Evolutionary conservation across 1,284 basidiomycete species (phyloP).

Genomic region (Rugiboletus extremiorientalis): DNA sequence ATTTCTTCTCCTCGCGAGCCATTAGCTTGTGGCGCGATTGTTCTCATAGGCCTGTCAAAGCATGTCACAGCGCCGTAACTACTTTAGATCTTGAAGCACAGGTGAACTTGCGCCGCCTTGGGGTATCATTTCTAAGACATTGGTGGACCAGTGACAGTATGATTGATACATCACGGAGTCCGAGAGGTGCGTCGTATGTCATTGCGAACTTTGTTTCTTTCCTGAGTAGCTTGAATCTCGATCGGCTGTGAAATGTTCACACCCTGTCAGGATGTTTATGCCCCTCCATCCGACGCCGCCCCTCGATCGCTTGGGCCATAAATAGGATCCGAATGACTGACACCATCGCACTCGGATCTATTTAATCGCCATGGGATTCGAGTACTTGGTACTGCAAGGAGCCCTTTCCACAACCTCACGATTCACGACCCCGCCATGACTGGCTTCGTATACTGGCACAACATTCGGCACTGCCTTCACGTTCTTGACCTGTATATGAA

Average conservation of each 20-base stretch:
- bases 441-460: constrained; percentile 11
- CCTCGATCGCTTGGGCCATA: constrained; percentile 10
- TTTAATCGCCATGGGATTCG: constrained; percentile 16
- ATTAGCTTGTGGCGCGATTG: too few relatives aligned
- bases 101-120: background rate
- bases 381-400: background rate
- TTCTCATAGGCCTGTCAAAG: background rate
- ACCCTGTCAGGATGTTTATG: constrained; percentile 9
- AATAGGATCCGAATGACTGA: constrained; percentile 3
- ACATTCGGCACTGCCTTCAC: constrained; percentile 4
- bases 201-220: background rate
- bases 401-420: constrained; percentile 14
- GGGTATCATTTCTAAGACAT: too few relatives aligned
- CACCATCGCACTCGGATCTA: constrained; percentile 10
- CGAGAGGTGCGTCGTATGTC: background rate
- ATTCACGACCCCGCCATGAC: constrained; percentile 28
- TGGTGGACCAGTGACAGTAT: too few relatives aligned
- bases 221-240: too few relatives aligned
- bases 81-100: constrained; percentile 2
- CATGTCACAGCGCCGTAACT: background rate
- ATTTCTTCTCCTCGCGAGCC: too few relatives aligned
- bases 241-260: constrained; percentile 15
- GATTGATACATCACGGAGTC: too few relatives aligned
- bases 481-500: constrained; percentile 40
- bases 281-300: background rate